Conservation (phyloP, 768 basidiomycete genomes). For the Psilocybe subaeruginosa region DNA sequence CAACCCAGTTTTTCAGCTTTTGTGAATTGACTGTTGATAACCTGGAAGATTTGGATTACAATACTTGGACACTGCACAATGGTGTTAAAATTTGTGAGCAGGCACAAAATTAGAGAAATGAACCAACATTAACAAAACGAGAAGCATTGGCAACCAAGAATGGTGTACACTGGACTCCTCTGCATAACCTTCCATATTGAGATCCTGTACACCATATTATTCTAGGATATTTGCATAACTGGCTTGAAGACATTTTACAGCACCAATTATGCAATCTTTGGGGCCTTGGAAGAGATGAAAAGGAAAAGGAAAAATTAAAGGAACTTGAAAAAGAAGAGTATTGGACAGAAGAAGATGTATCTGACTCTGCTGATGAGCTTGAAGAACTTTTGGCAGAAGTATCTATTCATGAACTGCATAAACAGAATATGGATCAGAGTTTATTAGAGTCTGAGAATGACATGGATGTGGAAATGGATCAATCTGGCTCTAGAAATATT, state of each 20-base stretch:
- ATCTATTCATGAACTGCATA: not conserved
- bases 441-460: no score
- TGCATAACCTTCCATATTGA: constrained; percentile 22
- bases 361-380: constrained; percentile 17
- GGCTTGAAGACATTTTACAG: constrained; percentile 25
- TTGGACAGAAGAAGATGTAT: constrained; percentile 20
- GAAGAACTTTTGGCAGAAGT: constrained; percentile 12
- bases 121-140: constrained; percentile 1
- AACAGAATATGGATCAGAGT: not conserved
- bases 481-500: no score
- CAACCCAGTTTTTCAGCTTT: constrained; percentile 26
- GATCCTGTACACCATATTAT: constrained; percentile 26
- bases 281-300: constrained; percentile 24
- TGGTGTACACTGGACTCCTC: constrained; percentile 26
- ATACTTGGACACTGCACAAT: constrained; percentile 19
- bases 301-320: constrained; percentile 2
- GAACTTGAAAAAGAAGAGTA: constrained; percentile 17
- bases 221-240: constrained; percentile 29
- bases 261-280: constrained; percentile 1
- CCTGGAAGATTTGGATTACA: constrained; percentile 22
- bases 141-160: constrained; percentile 10
- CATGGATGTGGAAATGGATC: not conserved
- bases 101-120: no score
- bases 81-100: not conserved
- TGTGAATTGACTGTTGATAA: constrained; percentile 15